Percentiles rank a stretch among this genome's conserved stretches.
Evolutionary conservation across 257 asterid genomes (phyloP).

Genomic region (Solanum chilense): DNA sequence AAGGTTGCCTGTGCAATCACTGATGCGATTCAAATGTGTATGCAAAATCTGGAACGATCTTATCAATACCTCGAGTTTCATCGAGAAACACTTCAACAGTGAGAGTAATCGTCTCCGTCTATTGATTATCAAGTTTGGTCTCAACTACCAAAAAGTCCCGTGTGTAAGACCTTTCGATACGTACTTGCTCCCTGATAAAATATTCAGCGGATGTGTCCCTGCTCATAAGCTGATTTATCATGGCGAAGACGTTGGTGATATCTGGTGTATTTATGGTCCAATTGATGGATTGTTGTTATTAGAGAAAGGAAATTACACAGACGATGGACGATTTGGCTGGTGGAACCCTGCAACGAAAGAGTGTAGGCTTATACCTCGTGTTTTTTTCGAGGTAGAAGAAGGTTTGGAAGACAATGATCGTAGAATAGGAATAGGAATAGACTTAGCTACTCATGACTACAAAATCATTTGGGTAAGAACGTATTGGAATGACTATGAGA

Average conservation of each 20-base stretch:
- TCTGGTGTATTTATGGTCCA: not conserved
- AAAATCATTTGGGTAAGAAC: not conserved
- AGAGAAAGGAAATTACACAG: not conserved
- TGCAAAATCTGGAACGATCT: not conserved
- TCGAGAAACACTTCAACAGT: not conserved
- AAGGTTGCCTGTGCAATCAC: not conserved
- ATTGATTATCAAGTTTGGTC: not conserved
- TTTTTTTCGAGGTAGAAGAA: not conserved
- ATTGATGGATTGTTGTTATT: not conserved
- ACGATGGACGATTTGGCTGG: not conserved
- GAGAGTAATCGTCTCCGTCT: not conserved
- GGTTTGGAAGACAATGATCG: not conserved
- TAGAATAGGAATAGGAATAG: not conserved
- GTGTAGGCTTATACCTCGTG: not conserved
- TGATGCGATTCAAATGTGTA: not conserved
- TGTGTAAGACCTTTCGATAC: not conserved
- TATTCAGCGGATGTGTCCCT: not conserved
- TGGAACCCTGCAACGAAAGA: not conserved
- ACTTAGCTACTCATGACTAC: not conserved
- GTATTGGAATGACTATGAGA: not conserved
- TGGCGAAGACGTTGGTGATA: not conserved
- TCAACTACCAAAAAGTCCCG: not conserved
- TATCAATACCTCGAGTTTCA: not conserved
- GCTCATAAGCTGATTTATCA: not conserved
- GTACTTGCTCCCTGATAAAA: not conserved